phyloP scores from a whole-genome alignment of 2,329 filamentous ascomycete genomes.

The Fusarium virguliforme region DNA sequence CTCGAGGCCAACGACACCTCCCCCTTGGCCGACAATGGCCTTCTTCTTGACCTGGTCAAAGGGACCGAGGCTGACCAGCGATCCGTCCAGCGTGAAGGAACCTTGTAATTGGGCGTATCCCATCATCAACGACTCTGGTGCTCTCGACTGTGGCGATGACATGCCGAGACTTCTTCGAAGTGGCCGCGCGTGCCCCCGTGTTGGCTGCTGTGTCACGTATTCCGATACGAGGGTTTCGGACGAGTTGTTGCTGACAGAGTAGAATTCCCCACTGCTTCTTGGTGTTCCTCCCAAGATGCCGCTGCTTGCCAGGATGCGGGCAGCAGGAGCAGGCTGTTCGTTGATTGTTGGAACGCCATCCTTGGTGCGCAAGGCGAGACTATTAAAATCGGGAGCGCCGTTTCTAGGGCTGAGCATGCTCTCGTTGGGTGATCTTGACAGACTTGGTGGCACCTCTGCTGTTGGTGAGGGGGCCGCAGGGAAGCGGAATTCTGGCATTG shows the following conservation, averaged over 20 bases:
- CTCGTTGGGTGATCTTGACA: slow-evolving; percentile 56
- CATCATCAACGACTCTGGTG: slow-evolving; percentile 93
- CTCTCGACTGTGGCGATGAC: slow-evolving; percentile 61
- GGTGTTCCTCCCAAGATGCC: slow-evolving; percentile 83
- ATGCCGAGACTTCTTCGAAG: slow-evolving; percentile 65
- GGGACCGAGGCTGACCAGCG: slow-evolving; percentile 87
- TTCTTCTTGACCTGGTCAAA: slow-evolving; percentile 98
- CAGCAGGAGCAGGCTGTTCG: slow-evolving; percentile 73
- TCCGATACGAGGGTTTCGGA: slow-evolving; percentile 94
- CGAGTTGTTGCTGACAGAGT: slow-evolving; percentile 94
- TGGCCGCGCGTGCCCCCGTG: slow-evolving; percentile 58
- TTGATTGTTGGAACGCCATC: slow-evolving; percentile 67
- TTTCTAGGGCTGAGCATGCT: slow-evolving; percentile 60
- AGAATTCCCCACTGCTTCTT: slow-evolving; percentile 94
- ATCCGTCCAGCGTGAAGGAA: slow-evolving; percentile 92
- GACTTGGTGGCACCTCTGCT: slow-evolving; percentile 53
- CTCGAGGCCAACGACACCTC: slow-evolving; percentile 88
- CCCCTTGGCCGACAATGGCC: slow-evolving; percentile 88
- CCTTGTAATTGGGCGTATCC: slow-evolving; percentile 96
- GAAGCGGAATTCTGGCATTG: slow-evolving; percentile 72
- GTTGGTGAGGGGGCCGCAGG: slow-evolving; percentile 65
- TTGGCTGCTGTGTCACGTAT: slow-evolving; percentile 75
- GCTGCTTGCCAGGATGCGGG: slow-evolving; percentile 82
- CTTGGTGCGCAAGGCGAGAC: slow-evolving; percentile 60
- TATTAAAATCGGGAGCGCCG: slow-evolving; percentile 55